Base-by-base conservation (phyloP, 2,329 filamentous ascomycete genomes). In the Alternaria sp. region DNA sequence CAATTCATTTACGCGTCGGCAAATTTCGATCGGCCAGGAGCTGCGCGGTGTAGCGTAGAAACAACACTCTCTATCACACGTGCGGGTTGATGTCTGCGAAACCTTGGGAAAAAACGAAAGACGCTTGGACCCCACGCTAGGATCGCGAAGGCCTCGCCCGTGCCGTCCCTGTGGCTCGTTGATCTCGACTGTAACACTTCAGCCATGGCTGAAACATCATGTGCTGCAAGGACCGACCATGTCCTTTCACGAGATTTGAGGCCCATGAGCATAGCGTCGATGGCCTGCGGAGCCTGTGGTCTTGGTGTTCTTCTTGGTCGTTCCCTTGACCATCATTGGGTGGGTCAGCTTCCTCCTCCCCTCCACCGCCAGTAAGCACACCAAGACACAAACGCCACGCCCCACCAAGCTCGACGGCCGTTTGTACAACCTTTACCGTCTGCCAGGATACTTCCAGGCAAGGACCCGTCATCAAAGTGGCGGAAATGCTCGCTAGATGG, bases 1-100 rank as follows among this genome's bases (percentile, higher is more conserved):
- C 71, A 65, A 65, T 63, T 71, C 77, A 79, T 79, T 68, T 73
- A 70, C 69, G 66, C 69, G 67, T 61, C 56, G 66, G 61, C 67
- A 62, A 57, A 57, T 58, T 57, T 55, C 54, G 64, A 57, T 58
- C 62, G 63, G 62, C 69, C 65, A 70, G 61, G 65, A 57, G 64
- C 60, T 59, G 67, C 66, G 50, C 57, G 49, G 61, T 65, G 63
- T 59, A 67, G 61, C 62, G 64, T 62, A 54, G 62, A 28, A 59
- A 61, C 62, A 63, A 61, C 58, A 65, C 46, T 50, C 61, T 61
- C 61, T 51, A 49, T 55, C 64, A 40, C 36, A 40, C 36, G 36
- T 40, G 36, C 36, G 54, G 64, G 60, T 61, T 65, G 64, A 64
- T 54, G 64, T 68, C 52, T 61, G 54, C 52, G 58, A 68, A 61